Percentiles rank a stretch among this genome's conserved stretches.
Evolutionary conservation across 495 filamentous ascomycete genomes (phyloP).

Genomic region (Oleoguttula mirabilis): DNA sequence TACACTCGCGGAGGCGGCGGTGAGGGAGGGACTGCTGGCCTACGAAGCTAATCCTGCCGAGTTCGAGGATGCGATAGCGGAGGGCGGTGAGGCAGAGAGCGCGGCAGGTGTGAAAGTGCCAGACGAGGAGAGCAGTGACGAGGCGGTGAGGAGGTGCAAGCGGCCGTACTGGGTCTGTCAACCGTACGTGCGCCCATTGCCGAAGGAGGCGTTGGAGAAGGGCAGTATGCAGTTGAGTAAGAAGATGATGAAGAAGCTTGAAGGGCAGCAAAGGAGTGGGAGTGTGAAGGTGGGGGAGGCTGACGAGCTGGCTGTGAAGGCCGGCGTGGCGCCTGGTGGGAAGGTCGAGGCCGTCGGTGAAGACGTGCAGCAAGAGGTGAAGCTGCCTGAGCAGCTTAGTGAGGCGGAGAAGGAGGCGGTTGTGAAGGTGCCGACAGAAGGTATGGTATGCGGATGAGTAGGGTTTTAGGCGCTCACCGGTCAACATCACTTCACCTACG

Average conservation of each 20-base stretch:
- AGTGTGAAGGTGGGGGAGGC: no score
- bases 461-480: neutral
- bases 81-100: slow-evolving; percentile 27
- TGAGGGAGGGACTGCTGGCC: slow-evolving; percentile 60
- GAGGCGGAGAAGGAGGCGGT: slow-evolving; percentile 23
- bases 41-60: slow-evolving; percentile 41
- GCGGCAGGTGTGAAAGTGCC: slow-evolving; percentile 24
- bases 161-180: slow-evolving; percentile 90
- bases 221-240: slow-evolving; percentile 61
- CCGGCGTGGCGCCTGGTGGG: slow-evolving; percentile 17
- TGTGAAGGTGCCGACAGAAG: slow-evolving; percentile 28
- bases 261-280: slow-evolving; percentile 24
- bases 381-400: neutral
- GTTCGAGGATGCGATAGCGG: slow-evolving; percentile 25
- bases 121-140: slow-evolving; percentile 45
- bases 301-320: slow-evolving; percentile 26
- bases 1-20: slow-evolving; percentile 51
- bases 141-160: slow-evolving; percentile 55
- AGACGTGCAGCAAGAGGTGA: slow-evolving; percentile 20
- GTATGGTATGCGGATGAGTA: slow-evolving; percentile 35
- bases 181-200: slow-evolving; percentile 75
- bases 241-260: slow-evolving; percentile 35
- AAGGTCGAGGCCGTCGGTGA: slow-evolving; percentile 20
- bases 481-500: neutral
- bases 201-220: slow-evolving; percentile 74